Evolutionary conservation across 257 asterid species (phyloP), one percentile per base, ranked within the genome.

Genomic region (Nicotiana noctiflora): DNA sequence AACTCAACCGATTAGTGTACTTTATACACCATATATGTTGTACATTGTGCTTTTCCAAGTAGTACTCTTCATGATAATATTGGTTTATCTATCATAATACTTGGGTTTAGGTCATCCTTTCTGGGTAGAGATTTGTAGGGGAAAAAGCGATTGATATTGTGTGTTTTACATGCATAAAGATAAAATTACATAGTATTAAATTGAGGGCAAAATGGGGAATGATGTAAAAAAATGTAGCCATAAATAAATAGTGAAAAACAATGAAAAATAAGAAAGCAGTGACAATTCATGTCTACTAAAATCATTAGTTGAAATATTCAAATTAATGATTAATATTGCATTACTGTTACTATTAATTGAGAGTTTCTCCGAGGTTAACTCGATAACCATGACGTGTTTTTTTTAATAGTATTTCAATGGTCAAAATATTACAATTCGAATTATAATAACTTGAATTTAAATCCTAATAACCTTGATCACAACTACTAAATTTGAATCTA

Each of bases 271-370:
- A 40, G 55, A 79, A 18, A 63, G 27, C 6, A 8, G 17, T 27
- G 29, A 49, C 40, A 23, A 32, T 12, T 25, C 56, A 51, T 10
- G 29, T 77, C 79, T 82, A 68, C 68, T 57, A 65, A 77, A 9
- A 78, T 31, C 80, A 62, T 83, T 4, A 49, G 81, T 79, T 83
- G 87, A 86, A 80, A 79, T 81, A 83, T 81, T 84, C 84, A 86
- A 81, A 32, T 81, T 49, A 67, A 74, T 81, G 70, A 75, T 55
- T 0, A 8, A 67, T 64, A 8, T 13, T 14, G 68, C 14, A 25
- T 6, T 11, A 27, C 7, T 25, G 37, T 25, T 12, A 17, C 1
- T 23, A 11, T 11, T 51, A 51, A 3, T 51, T 3, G 56, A 12
- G 18, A 10, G 56, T 51, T 51, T 51, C 17, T 1, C 56, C 56